Evolutionary conservation across 805 yeast genomes (phyloP), one percentile per base, ranked within the genome.

Genomic region (Kuraishia piskuri): DNA sequence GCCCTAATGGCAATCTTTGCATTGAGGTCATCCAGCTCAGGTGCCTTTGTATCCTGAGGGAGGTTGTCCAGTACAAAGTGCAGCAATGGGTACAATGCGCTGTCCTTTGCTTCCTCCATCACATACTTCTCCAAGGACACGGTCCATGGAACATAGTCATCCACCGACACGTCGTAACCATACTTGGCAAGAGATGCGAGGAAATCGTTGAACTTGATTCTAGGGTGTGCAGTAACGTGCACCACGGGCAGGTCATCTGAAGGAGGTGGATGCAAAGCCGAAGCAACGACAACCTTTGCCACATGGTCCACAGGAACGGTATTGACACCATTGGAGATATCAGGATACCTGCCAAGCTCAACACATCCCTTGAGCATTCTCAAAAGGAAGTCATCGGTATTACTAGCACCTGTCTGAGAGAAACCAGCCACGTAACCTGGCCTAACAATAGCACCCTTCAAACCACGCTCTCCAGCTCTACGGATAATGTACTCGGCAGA

Each of bases 241-340:
- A 90, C 90, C 46, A 95, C 99, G 0, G 84, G 63, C 23, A 68
- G 55, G 3, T 24, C 53, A 83, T 70, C 50, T 72, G 75, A 61
- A 45, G 63, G 62, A 22, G 94, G 88, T 24, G 96, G 92, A 62
- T 82, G 81, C 57, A 94, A 75, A 0, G 96, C 86, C 24, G 94
- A 72, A 1, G 98, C 89, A 51, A 84, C 88, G 23, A 85, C 88
- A 22, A 90, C 88, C 49, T 96, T 79, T 1, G 99, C 98, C 59
- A 94, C 99, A 64, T 94, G 99, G 62, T 95, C 97, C 48, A 94
- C 99, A 2, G 99, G 99, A 22, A 90, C 97, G 87, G 91, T 90
- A 70, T 94, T 94, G 44, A 92, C 96, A 49, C 84, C 80, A 74
- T 94, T 94, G 59, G 80, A 69, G 59, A 94, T 90, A 63, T 86